Evolutionary conservation across 768 basidiomycete species (phyloP), one percentile per base, ranked within the genome.

Genomic region (Boletus insuetus): DNA sequence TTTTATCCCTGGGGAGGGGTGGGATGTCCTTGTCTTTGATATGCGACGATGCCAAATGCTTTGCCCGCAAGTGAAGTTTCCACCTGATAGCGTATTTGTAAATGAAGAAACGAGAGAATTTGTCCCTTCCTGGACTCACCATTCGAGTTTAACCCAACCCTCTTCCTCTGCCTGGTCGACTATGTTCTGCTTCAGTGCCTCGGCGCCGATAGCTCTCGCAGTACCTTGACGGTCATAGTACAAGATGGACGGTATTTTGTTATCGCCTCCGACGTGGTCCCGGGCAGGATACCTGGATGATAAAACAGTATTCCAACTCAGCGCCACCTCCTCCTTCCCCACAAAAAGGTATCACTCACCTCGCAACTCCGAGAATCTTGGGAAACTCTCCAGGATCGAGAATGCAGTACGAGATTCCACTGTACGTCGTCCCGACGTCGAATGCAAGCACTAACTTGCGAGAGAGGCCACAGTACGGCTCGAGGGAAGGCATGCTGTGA

Each of bases 191-290:
- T 55, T 48, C 6, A 44, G 19, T 14, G 48, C 42, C 24, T 79
- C 79, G 1, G 77, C 78, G 0, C 81, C 81, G 6, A 74, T 65
- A 0, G 79, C 81, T 37, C 62, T 70, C 4, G 75, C 66, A 0
- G 38, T 35, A 3, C 78, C 79, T n/a, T 68, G 55, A 10, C 58
- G 49, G 53, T 80, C 79, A 55, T 82, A 82, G 54, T 77, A 77
- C 14, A 82, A 53, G 32, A 79, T 66, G 0, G 79, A 77, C 0
- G 78, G 80, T 40, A 82, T 78, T 54, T 80, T 82, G 22, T 71
- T 75, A 49, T 79, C 75, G 6, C 77, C 75, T 4, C 75, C 75
- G n/a, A 74, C 66, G 5, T 73, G 67, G n/a, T 78, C 75, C 54
- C 79, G 78, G 1, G 73, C 75, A 6, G 79, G 81, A 53, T 74